Percentiles rank a stretch among this genome's conserved stretches.
These are phyloP conservation scores for Rhododendron ferrugineum DNA, from an alignment of 148 eudicot genomes.

Conservation along the genomic window DNA sequence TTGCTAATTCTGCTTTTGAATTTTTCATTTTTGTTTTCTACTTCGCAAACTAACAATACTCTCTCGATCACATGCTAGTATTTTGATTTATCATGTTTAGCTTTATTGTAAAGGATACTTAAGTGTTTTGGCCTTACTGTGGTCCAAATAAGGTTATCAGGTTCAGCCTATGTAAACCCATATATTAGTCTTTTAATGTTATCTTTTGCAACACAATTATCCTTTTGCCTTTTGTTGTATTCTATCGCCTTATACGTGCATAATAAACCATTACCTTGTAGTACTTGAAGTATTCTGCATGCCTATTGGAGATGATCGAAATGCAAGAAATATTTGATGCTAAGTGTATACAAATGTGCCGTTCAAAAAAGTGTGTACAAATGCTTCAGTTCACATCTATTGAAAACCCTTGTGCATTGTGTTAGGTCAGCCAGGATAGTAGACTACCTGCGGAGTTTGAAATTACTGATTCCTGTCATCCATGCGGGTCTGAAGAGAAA, in stretches of 20 bases:
- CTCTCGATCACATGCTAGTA: background rate
- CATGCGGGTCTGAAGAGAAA: conserved; percentile 59
- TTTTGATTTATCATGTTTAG: background rate
- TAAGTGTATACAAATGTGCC: background rate
- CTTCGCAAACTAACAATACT: background rate
- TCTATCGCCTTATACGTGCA: background rate
- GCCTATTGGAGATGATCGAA: background rate
- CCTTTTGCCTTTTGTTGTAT: background rate
- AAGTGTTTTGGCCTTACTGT: background rate
- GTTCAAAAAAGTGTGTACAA: no score
- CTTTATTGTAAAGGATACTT: background rate
- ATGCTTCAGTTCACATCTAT: background rate
- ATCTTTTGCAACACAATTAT: background rate
- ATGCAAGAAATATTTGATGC: background rate
- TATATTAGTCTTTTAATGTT: background rate
- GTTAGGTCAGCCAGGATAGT: conserved; percentile 85
- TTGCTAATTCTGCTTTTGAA: background rate
- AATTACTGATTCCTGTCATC: conserved; percentile 73
- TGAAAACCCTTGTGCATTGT: conserved; percentile 15
- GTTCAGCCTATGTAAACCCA: background rate
- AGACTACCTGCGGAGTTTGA: conserved; percentile 98
- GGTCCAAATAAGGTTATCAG: background rate
- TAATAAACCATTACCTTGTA: background rate
- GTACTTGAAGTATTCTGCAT: background rate
- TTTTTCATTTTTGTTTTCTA: background rate